Base-by-base conservation (phyloP, 371 early-diverging fungal species). In the Amoeboaphelidium protococcarum region DNA sequence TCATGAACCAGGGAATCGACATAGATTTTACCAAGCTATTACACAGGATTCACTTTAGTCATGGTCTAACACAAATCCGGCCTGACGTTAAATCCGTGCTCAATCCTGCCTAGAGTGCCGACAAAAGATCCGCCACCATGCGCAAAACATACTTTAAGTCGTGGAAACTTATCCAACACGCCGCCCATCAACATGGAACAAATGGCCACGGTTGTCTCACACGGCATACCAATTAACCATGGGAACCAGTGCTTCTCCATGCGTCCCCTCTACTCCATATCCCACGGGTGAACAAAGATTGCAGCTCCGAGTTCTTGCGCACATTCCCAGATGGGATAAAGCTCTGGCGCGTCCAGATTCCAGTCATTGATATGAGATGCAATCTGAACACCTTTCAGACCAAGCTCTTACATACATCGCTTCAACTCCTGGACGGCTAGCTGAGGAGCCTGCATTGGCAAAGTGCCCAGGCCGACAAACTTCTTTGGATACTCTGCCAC, bases 161-260 rank as follows among this genome's bases (percentile, higher is more conserved):
- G 64, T 0, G 77, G 77, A 53, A 67, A 62, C 6, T 73, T 61
- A 51, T 76, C 77, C 1, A 74, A 52, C 1, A 76, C 72, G 41
- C 78, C 78, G 10, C 76, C 73, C 53, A 77, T 63, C 19, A 77
- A 63, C 50, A 77, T 51, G 20, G 73, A 67, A 52, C 73, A 68
- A 45, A 74, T 66, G 12, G 78, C 66, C 20, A 72, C 56, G 13
- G 78, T 76, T 2, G 76, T 77, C 55, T 77, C 78, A 50, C 71
- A 68, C 19, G 78, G 78, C 69, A 76, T 77, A 13, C 73, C 71
- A n/a, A 76, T 60, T 27, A 76, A 56, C 70, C 78, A 77, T 2
- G 78, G 76, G 57, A 71, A 73, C 78, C 78, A 77, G 57, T 73
- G 76, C 49, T 76, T 76, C 41, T 65, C 63, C 71, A 66, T 69